Evolutionary conservation across 78 protist species (phyloP), one percentile per base, ranked within the genome.

Genomic region (Dictyostelium intermedium): DNA sequence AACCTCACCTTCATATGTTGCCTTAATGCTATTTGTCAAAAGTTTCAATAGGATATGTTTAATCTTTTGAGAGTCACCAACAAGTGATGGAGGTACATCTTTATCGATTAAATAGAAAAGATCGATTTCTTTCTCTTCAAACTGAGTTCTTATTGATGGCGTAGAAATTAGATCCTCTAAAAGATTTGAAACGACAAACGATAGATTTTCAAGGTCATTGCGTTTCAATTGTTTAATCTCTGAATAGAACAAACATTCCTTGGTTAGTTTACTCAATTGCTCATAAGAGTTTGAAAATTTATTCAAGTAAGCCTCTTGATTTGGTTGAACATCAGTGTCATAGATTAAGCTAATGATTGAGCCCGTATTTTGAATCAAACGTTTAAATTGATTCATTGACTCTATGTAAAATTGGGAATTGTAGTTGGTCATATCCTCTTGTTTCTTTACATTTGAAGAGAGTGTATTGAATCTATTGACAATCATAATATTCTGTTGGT

Each of bases 1-100:
- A 9, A 86, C 80, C 8, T 86, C 92, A 25, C 92, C 92, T 32
- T 86, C 83, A 86, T 56, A 73, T 1, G 92, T 86, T 56, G 92
- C 84, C 20, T 86, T 86, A 5, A 86, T 35, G 23, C 77, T 13
- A 60, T 73, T 86, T 9, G 18, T 39, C 13, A 86, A 1, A 0
- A 86, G 35, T 76, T 69, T 73, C 14, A 77, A 61, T 27, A 86
- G 32, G n/a, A 86, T 77, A 20, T 25, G 60, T 80, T 86, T 86
- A 7, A 86, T 50, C 30, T 77, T 86, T 18, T 32, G 32, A 60
- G 77, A 35, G 25, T 86, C 92, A 39, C 84, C 83, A 50, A 39
- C 43, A 0, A 86, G 11, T 11, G 23, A 7, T 10, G 27, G 25
- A 25, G 92, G 92, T 37, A 86, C 53, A 37, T 77, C 82, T 9